These are phyloP conservation scores for Pseudogymnoascus sp. DNA, from an alignment of 2,329 filamentous ascomycete genomes.

Conservation along the genomic window DNA sequence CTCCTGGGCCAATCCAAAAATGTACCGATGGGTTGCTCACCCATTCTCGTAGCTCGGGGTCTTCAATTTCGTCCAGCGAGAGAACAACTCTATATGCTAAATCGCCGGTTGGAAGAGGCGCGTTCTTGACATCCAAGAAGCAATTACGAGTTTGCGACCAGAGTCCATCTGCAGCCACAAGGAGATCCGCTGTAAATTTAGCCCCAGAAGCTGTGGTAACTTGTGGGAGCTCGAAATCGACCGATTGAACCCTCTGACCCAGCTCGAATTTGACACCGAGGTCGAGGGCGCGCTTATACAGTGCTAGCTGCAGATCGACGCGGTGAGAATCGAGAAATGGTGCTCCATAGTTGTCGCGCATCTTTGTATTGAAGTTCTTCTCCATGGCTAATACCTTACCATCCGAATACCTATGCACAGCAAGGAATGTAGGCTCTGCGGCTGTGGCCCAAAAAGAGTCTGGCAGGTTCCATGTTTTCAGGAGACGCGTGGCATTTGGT, in stretches of 20 bases:
- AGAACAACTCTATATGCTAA: conserved; percentile 39
- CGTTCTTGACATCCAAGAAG: conserved; percentile 36
- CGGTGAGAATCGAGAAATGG: conserved; percentile 39
- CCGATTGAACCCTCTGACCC: conserved; percentile 27
- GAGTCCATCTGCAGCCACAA: conserved; percentile 35
- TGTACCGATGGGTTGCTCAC: conserved; percentile 35
- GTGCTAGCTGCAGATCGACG: conserved; percentile 37
- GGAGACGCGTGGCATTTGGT: conserved; percentile 19
- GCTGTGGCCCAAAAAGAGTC: conserved; percentile 20
- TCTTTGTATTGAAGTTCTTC: conserved; percentile 17
- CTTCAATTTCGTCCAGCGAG: conserved; percentile 34
- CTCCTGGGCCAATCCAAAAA: conserved; percentile 39
- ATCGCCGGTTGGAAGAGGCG: conserved; percentile 37
- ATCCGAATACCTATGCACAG: conserved; percentile 45
- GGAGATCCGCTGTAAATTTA: conserved; percentile 28
- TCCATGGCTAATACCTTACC: conserved; percentile 23
- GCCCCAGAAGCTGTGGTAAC: conserved; percentile 19
- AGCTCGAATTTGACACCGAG: conserved; percentile 33
- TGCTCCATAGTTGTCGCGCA: conserved; percentile 19
- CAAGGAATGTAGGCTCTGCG: conserved; percentile 24
- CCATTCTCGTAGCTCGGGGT: conserved; percentile 32
- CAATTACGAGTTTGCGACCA: conserved; percentile 31
- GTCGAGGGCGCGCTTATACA: conserved; percentile 32
- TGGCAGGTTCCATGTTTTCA: conserved; percentile 22
- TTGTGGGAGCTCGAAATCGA: conserved; percentile 21